These are phyloP conservation scores for Xylaria polymorpha DNA, from an alignment of 2,329 filamentous ascomycete genomes.

Conservation along the genomic window DNA sequence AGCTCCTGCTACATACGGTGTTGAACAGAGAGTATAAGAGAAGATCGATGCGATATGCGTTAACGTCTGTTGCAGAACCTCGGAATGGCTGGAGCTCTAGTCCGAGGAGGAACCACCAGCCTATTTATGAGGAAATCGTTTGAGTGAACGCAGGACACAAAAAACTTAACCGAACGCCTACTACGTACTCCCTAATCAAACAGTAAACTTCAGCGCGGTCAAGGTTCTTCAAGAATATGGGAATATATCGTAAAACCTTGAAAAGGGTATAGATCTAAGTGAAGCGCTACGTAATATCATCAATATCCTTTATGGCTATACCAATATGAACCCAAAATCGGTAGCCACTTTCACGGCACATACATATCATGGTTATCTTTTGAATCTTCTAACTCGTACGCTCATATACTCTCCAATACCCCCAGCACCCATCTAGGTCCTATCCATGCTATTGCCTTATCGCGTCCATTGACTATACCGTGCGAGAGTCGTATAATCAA, in stretches of 20 bases:
- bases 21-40: neutral
- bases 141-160: neutral
- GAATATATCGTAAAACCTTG: no score
- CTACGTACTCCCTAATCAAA: neutral
- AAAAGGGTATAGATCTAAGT: no score
- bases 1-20: neutral
- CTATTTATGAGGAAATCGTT: neutral
- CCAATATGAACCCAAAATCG: no score
- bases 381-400: slow-evolving; percentile 23
- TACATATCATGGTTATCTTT: slow-evolving; percentile 14
- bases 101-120: no score
- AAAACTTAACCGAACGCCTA: neutral
- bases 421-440: slow-evolving; percentile 35
- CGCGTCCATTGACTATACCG: slow-evolving; percentile 20
- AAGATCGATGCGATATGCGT: neutral
- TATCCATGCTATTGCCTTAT: slow-evolving; percentile 20
- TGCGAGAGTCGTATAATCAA: slow-evolving; percentile 34
- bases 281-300: no score
- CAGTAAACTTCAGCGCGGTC: no score
- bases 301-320: no score
- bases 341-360: no score
- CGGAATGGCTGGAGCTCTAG: neutral
- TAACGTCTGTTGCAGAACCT: neutral
- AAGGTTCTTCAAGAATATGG: no score
- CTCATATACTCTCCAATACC: slow-evolving; percentile 34